phyloP scores from a whole-genome alignment of 306 rosid genomes.

The Astragalus membranaceus region DNA sequence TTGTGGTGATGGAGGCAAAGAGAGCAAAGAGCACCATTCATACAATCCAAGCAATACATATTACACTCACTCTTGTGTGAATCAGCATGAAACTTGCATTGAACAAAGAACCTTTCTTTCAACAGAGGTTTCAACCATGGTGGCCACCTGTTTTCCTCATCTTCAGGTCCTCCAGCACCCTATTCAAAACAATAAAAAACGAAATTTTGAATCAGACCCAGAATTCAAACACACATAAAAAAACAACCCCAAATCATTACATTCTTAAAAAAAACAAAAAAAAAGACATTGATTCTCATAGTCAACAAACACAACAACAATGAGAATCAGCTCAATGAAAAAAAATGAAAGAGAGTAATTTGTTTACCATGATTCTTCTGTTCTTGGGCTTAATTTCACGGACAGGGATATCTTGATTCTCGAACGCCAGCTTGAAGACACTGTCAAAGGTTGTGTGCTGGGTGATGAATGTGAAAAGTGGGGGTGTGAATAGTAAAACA shows the following conservation, averaged over 20 bases:
- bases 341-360: background rate
- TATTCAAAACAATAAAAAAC: background rate
- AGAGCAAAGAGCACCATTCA: conserved; percentile 88
- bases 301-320: background rate
- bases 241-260: background rate
- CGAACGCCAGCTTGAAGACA: conserved; percentile 74
- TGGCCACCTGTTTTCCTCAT: conserved; percentile 79
- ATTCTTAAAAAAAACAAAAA: background rate
- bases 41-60: conserved; percentile 90
- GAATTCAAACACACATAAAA: background rate
- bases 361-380: conserved; percentile 73
- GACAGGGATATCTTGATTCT: conserved; percentile 54
- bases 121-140: conserved; percentile 96
- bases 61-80: conserved; percentile 93
- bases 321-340: background rate
- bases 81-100: conserved; percentile 78
- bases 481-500: background rate
- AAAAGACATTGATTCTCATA: background rate
- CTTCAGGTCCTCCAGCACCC: conserved; percentile 93
- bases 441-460: background rate
- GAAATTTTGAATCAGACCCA: conserved; percentile 17
- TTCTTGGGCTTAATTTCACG: conserved; percentile 82
- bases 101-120: conserved; percentile 73
- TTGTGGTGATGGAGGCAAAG: conserved; percentile 72
- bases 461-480: conserved; percentile 7